These are phyloP conservation scores for Gynandropsis gynandra DNA, from an alignment of 345 rosid species.

Conservation along the genomic window DNA sequence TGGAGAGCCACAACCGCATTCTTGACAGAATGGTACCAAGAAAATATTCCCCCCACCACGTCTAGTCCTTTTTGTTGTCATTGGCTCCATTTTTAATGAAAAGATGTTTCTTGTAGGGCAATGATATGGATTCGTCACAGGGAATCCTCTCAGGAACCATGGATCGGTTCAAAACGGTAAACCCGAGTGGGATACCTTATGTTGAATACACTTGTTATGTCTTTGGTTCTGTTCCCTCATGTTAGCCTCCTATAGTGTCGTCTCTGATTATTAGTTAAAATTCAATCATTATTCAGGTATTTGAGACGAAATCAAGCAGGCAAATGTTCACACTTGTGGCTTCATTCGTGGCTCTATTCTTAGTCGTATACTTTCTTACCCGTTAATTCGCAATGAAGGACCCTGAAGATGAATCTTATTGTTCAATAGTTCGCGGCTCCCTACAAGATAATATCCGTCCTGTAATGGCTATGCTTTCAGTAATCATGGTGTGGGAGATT, in stretches of 20 bases:
- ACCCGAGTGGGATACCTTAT: not conserved
- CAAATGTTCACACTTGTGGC: slow-evolving; percentile 85
- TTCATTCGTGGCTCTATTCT: slow-evolving; percentile 73
- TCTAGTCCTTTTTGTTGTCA: not conserved
- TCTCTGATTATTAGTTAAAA: slow-evolving; percentile 16
- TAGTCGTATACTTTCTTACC: slow-evolving; percentile 74
- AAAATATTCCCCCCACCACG: not conserved
- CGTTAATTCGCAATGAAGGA: slow-evolving; percentile 31
- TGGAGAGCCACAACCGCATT: slow-evolving; percentile 71
- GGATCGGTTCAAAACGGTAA: slow-evolving; percentile 90
- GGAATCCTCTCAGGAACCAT: slow-evolving; percentile 89
- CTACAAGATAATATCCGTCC: no score
- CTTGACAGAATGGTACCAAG: slow-evolving; percentile 75
- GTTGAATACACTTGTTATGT: not conserved
- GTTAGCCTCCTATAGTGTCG: no score
- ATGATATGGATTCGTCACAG: slow-evolving; percentile 92
- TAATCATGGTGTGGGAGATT: no score
- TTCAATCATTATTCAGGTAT: slow-evolving; percentile 40
- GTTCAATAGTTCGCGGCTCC: no score
- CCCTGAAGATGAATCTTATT: not conserved
- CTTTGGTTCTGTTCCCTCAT: no score
- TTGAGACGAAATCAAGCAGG: slow-evolving; percentile 90
- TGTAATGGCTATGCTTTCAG: no score
- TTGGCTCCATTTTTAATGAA: slow-evolving; percentile 15
- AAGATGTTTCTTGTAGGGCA: slow-evolving; percentile 47